Conservation (phyloP, 2,329 filamentous ascomycete genomes). For the Nigrospora oryzae region DNA sequence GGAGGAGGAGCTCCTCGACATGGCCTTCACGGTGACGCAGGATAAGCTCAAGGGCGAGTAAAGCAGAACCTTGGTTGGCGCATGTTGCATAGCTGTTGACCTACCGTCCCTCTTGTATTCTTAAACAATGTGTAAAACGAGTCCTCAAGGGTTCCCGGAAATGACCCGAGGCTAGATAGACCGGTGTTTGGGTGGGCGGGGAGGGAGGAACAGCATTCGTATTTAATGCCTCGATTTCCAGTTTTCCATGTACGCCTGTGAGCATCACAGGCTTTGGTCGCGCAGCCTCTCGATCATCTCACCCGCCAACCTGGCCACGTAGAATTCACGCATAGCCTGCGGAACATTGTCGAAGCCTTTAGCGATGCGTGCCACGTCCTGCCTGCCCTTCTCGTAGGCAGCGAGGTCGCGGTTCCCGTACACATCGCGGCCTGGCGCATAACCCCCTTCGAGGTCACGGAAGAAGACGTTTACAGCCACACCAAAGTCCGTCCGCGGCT, state of each 20-base stretch:
- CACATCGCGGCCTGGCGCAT: constrained; percentile 70
- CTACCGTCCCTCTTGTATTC: constrained; percentile 13
- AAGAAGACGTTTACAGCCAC: constrained; percentile 91
- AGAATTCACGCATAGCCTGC: constrained; percentile 61
- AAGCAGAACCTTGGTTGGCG: constrained; percentile 5
- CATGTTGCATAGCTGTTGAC: not conserved
- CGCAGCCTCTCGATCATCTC: constrained; percentile 41
- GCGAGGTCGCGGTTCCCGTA: constrained; percentile 83
- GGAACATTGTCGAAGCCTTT: constrained; percentile 59
- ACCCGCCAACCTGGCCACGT: constrained; percentile 61
- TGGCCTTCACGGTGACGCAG: constrained; percentile 55
- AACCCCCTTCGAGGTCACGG: constrained; percentile 57
- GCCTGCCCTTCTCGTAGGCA: constrained; percentile 73
- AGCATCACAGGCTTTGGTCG: no score
- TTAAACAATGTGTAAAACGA: constrained; percentile 20
- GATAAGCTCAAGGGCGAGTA: constrained; percentile 64
- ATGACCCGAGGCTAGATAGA: constrained; percentile 19
- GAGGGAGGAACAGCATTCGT: not conserved
- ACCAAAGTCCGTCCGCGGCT: constrained; percentile 49
- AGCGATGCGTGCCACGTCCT: constrained; percentile 60
- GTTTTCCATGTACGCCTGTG: no score
- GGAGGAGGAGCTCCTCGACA: constrained; percentile 73
- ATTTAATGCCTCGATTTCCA: no score
- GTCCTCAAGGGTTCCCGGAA: constrained; percentile 11
- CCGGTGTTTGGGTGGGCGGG: constrained; percentile 6